Conservation (phyloP, 1,139 yeast genomes). For the Williopsis jadinii region DNA sequence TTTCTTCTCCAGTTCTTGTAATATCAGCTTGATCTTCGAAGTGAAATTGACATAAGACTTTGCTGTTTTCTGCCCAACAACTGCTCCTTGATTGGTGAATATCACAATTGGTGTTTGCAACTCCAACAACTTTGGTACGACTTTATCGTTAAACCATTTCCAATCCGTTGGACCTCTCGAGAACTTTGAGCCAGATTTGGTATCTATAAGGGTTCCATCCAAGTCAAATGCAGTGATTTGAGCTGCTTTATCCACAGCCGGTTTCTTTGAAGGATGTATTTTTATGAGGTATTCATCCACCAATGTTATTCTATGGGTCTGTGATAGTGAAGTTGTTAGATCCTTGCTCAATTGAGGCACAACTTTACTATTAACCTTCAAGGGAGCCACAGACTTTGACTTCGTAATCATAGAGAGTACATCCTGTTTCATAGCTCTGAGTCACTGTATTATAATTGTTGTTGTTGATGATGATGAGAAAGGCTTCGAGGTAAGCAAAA, state of each 20-base stretch:
- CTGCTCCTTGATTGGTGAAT: constrained; percentile 72
- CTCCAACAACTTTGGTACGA: constrained; percentile 26
- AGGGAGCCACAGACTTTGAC: constrained; percentile 1
- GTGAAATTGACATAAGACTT: constrained; percentile 48
- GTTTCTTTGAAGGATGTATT: constrained; percentile 10
- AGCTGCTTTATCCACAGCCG: accelerated
- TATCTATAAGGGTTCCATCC: constrained; percentile 61
- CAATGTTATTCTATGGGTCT: constrained; percentile 10
- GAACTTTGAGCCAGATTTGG: constrained; percentile 45
- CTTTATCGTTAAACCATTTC: constrained; percentile 46
- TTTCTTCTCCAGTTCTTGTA: constrained; percentile 19
- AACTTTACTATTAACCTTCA: not conserved
- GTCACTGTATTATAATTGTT: not conserved
- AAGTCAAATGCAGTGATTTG: constrained; percentile 53
- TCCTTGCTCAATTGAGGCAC: not conserved
- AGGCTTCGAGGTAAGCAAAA: too few relatives aligned
- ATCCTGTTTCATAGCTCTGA: constrained; percentile 10
- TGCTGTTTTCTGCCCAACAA: constrained; percentile 31
- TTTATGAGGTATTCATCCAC: constrained; percentile 15
- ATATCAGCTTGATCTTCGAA: constrained; percentile 36
- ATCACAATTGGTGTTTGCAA: constrained; percentile 41
- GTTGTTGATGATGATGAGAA: too few relatives aligned
- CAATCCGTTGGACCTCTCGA: constrained; percentile 59
- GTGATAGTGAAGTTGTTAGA: not conserved
- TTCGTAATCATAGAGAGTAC: constrained; percentile 11